Base-by-base conservation (phyloP, 202 grass and related monocot species). In the Sporobolus alterniflorus region DNA sequence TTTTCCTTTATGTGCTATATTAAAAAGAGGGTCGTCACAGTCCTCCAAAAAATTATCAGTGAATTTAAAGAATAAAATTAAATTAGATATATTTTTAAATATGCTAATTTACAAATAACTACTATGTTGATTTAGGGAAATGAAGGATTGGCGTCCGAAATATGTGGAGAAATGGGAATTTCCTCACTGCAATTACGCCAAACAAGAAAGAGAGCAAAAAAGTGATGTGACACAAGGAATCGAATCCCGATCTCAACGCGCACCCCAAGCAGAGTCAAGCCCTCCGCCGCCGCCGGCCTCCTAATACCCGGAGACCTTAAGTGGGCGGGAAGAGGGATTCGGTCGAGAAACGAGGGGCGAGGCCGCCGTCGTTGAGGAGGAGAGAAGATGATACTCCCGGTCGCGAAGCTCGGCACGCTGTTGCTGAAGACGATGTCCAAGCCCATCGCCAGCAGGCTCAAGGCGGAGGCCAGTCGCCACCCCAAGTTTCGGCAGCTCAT, bases 381-480 rank as follows among this genome's bases (percentile, higher is more conserved):
- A 26, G 71, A 54, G 7, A 77, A 83, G 78, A 95, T 95, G 93
- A 91, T 92, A 18, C 87, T 95, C 28, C 93, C 93, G 31, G 56
- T 95, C 51, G 88, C 91, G 16, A 95, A 95, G 71, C 90, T 95
- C 47, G 90, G 87, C 28, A 95, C 93, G 42, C 71, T 95, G 74
- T 73, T 68, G 47, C 77, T 95, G 50, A 95, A 90, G 71, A 90
- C 85, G 32, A 34, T 95, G 64, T 77, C 84, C 17, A 95, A 95
- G 83, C 88, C 88, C 39, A 77, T 93, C 73, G 88, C 94, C 20
- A 81, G 42, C 49, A 79, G 94, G 40, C 86, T 96, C 22, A 91
- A 89, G 86, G 70, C 90, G 44, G 94, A 96, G 77, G 94, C 88
- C 40, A 90, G 94, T 26, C 81, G 82, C 71, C 90, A 96, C 79